phyloP scores from a whole-genome alignment of 1,284 basidiomycete species.

The Phaffia rhodozyma region DNA sequence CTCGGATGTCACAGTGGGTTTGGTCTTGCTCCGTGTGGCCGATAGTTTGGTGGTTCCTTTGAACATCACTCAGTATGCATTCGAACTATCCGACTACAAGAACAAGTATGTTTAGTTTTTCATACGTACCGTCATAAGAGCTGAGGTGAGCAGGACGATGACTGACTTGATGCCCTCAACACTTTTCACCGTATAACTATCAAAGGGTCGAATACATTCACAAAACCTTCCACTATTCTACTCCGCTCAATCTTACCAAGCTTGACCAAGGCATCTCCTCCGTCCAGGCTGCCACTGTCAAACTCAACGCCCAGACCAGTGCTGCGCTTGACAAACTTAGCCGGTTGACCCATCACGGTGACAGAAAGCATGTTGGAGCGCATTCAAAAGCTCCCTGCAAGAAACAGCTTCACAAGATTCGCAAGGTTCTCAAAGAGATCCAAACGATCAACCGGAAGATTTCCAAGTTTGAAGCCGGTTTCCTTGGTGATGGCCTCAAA shows the following conservation, averaged over 20 bases:
- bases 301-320: conserved; percentile 46
- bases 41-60: conserved; percentile 52
- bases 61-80: conserved; percentile 62
- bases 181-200: neutral
- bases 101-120: conserved; percentile 36
- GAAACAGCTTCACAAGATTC: conserved; percentile 38
- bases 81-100: conserved; percentile 51
- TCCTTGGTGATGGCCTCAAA: conserved; percentile 64
- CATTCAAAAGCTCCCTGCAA: conserved; percentile 15
- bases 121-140: no score
- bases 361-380: neutral
- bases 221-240: conserved; percentile 24
- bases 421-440: conserved; percentile 52
- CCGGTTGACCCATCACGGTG: conserved; percentile 26
- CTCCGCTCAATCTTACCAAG: conserved; percentile 38
- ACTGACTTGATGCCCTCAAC: neutral
- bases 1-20: conserved; percentile 15
- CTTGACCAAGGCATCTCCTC: conserved; percentile 43
- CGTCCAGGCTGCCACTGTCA: conserved; percentile 44
- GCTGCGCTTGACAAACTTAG: conserved; percentile 33
- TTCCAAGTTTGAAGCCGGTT: conserved; percentile 65
- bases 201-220: conserved; percentile 43
- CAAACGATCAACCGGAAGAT: conserved; percentile 58
- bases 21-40: conserved; percentile 44
- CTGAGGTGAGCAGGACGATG: neutral